Conservation (phyloP, 805 yeast genomes). For the Candida boidinii region DNA sequence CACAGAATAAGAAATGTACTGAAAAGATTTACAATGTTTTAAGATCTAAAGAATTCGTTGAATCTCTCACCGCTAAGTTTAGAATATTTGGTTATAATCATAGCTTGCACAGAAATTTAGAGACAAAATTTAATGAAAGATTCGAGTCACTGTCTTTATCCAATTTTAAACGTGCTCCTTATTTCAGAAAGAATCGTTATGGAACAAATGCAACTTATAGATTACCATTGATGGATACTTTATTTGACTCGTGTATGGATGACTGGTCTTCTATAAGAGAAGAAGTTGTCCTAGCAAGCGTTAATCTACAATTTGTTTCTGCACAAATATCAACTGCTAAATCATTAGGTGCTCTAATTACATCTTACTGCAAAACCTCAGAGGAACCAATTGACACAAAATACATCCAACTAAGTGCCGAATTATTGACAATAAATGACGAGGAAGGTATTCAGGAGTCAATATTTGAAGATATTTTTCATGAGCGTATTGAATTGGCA, state of each 20-base stretch:
- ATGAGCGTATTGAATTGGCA: slow-evolving; percentile 60
- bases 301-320: slow-evolving; percentile 52
- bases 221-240: slow-evolving; percentile 50
- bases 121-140: slow-evolving; percentile 33
- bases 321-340: slow-evolving; percentile 65
- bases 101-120: slow-evolving; percentile 24
- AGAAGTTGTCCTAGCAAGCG: slow-evolving; percentile 48
- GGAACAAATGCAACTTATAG: slow-evolving; percentile 52
- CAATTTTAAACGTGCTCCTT: slow-evolving; percentile 43
- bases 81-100: slow-evolving; percentile 15
- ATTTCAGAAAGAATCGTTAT: slow-evolving; percentile 36
- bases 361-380: slow-evolving; percentile 48
- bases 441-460: slow-evolving; percentile 44
- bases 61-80: slow-evolving; percentile 32
- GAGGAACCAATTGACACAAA: slow-evolving; percentile 15
- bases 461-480: slow-evolving; percentile 40
- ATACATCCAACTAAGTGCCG: slow-evolving; percentile 30
- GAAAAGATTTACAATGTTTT: slow-evolving; percentile 25
- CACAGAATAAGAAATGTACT: slow-evolving; percentile 33
- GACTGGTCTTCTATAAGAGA: slow-evolving; percentile 41
- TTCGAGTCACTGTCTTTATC: slow-evolving; percentile 34
- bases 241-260: slow-evolving; percentile 34
- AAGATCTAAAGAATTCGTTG: slow-evolving; percentile 18
- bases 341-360: slow-evolving; percentile 70
- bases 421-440: slow-evolving; percentile 42